Conservation (phyloP, 2,329 filamentous ascomycete genomes). For the Cryphonectria nitschkei region DNA sequence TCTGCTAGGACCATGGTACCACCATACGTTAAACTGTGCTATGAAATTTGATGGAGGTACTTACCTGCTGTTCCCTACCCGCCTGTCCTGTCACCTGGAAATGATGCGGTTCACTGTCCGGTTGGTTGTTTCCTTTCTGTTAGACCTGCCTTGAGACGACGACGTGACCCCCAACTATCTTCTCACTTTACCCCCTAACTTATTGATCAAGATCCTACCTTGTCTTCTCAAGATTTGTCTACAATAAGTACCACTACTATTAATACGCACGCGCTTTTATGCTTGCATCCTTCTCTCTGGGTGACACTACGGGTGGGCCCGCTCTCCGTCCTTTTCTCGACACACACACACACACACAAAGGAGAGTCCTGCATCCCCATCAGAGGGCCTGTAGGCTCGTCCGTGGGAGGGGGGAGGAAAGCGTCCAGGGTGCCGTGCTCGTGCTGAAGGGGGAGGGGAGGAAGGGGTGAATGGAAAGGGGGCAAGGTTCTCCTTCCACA, state of each 20-base stretch:
- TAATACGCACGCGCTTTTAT: neutral
- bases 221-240: neutral
- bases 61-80: neutral
- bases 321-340: neutral
- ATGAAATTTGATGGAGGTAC: neutral
- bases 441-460: neutral
- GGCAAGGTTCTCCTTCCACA: conserved; percentile 2
- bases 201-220: too few species aligned
- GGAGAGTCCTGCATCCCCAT: neutral
- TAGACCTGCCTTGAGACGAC: too few species aligned
- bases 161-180: neutral
- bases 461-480: neutral
- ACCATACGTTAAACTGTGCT: neutral
- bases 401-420: neutral
- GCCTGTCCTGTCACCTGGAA: neutral
- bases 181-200: too few species aligned
- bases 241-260: neutral
- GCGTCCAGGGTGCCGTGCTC: neutral
- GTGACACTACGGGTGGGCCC: neutral
- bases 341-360: neutral
- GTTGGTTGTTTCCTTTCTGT: neutral
- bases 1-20: neutral
- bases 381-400: neutral
- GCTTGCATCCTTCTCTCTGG: neutral
- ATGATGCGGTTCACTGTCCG: neutral